phyloP scores from a whole-genome alignment of 2,329 filamentous ascomycete species.

The Fusarium hostae region DNA sequence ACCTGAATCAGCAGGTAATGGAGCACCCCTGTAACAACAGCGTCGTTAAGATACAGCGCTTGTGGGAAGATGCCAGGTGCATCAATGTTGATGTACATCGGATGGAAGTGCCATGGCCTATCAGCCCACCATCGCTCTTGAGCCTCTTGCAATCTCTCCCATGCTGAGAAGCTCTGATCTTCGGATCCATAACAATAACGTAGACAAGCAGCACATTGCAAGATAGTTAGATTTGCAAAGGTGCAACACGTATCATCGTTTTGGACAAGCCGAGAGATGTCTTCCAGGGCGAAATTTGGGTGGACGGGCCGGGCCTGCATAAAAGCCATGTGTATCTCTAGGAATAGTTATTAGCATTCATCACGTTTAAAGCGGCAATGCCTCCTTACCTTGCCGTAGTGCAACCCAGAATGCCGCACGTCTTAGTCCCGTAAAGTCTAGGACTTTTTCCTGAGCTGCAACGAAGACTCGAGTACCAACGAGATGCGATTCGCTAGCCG shows the following conservation, averaged over 20 bases:
- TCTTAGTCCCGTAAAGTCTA: conserved; percentile 44
- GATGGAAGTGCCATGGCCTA: conserved; percentile 45
- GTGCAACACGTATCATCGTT: conserved; percentile 41
- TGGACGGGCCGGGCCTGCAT: conserved; percentile 45
- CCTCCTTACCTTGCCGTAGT: conserved; percentile 3
- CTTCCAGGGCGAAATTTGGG: conserved; percentile 42
- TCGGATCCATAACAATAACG: conserved; percentile 46
- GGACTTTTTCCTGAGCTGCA: conserved; percentile 44
- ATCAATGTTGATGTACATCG: conserved; percentile 39
- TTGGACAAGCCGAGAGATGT: conserved; percentile 35
- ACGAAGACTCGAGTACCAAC: conserved; percentile 46
- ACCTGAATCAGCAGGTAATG: conserved; percentile 46
- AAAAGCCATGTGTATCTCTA: conserved; percentile 48
- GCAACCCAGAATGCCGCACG: conserved; percentile 47
- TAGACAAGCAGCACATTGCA: conserved; percentile 45
- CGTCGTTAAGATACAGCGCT: conserved; percentile 44
- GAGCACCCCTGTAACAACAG: conserved; percentile 44
- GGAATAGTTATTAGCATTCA: neutral
- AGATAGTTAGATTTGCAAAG: conserved; percentile 44
- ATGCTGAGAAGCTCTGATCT: conserved; percentile 40
- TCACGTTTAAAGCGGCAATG: neutral
- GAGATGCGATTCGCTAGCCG: conserved; percentile 42
- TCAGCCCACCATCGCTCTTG: conserved; percentile 46
- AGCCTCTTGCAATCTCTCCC: conserved; percentile 35
- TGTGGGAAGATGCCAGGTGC: conserved; percentile 33